Conservation (phyloP, 768 basidiomycete genomes). For the Galerina sulciceps region DNA sequence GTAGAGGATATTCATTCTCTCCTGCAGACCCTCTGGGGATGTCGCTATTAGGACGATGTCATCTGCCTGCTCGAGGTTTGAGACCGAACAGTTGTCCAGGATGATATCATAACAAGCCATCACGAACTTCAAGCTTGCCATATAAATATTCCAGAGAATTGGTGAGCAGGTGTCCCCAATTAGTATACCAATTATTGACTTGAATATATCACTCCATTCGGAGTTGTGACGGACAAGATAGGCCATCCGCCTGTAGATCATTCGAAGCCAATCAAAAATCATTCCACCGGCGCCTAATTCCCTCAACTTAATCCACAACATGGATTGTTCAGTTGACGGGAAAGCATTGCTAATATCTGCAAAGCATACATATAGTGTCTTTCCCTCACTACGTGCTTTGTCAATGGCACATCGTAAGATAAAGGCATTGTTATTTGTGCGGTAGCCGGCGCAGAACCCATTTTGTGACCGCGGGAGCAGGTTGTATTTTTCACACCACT, state of each 20-base stretch:
- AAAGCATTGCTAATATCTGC: slow-evolving; percentile 37
- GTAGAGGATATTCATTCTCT: slow-evolving; percentile 11
- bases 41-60: too few relatives aligned
- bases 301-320: slow-evolving; percentile 34
- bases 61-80: neutral
- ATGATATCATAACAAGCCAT: slow-evolving; percentile 2
- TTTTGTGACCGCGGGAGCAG: slow-evolving; percentile 33
- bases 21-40: neutral
- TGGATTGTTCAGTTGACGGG: slow-evolving; percentile 33
- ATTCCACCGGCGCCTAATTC: too few relatives aligned
- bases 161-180: too few relatives aligned
- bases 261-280: slow-evolving; percentile 11
- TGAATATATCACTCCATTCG: slow-evolving; percentile 10
- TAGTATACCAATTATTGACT: too few relatives aligned
- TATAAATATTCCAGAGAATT: slow-evolving; percentile 31
- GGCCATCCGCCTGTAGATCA: neutral
- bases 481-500: slow-evolving; percentile 18
- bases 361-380: slow-evolving; percentile 24
- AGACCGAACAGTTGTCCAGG: neutral
- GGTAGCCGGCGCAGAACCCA: slow-evolving; percentile 28
- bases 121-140: slow-evolving; percentile 21
- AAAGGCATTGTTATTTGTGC: slow-evolving; percentile 33
- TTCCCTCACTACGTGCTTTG: too few relatives aligned
- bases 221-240: neutral
- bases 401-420: slow-evolving; percentile 26